Conservation (phyloP, 2,329 filamentous ascomycete genomes). For the Fusarium mexicanum region DNA sequence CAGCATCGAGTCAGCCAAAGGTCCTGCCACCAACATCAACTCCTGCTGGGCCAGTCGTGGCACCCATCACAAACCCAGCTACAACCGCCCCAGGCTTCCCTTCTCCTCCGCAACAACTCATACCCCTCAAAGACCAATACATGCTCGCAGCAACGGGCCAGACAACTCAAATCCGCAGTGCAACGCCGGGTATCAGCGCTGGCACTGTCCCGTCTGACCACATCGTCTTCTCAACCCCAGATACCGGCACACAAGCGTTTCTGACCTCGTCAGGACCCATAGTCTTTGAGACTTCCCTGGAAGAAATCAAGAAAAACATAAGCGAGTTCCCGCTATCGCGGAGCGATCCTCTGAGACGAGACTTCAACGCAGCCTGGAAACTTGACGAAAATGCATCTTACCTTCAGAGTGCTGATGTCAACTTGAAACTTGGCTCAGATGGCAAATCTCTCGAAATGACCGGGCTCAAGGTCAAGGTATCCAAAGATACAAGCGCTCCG, state of each 20-base stretch:
- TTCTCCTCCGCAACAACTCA: neutral
- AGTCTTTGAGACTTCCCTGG: neutral
- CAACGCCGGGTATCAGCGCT: neutral
- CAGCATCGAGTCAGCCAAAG: neutral
- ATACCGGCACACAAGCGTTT: neutral
- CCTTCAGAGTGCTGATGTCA: neutral
- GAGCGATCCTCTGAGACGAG: neutral
- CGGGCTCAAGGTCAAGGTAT: rapidly evolving
- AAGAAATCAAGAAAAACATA: neutral
- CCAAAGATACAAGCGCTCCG: neutral
- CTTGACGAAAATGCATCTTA: neutral
- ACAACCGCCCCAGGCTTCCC: neutral
- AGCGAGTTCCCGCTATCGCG: rapidly evolving
- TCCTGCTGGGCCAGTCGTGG: rapidly evolving
- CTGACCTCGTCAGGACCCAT: neutral
- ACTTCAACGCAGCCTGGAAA: neutral
- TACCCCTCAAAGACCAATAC: neutral
- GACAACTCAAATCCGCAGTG: neutral
- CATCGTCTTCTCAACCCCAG: neutral
- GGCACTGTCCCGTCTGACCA: neutral
- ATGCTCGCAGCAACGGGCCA: neutral
- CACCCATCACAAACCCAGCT: neutral
- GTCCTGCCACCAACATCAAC: neutral
- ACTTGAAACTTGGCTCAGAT: neutral
- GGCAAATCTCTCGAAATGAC: neutral